Evolutionary conservation across 2,329 filamentous ascomycete genomes (phyloP), one percentile per base, ranked within the genome.

Genomic region (Ascochyta rabiei): DNA sequence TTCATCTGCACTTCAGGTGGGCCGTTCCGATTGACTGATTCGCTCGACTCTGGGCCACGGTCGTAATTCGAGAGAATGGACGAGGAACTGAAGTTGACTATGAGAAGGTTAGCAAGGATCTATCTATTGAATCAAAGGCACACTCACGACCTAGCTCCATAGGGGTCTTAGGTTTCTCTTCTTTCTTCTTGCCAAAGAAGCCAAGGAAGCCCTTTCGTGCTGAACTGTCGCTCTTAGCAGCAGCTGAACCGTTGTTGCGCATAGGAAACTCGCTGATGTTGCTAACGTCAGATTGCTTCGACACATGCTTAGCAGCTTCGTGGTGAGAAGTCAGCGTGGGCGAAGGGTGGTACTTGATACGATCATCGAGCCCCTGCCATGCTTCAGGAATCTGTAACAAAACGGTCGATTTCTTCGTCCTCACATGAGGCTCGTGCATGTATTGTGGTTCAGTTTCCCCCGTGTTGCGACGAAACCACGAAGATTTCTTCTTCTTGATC

Each of bases 1-100:
- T 89, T 96, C 68, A 63, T 67, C 45, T 76, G 91, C 87, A 70
- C 61, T 60, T 78, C 63, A 49, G 71, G 56, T 52, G 73, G 54
- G 46, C 64, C 57, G 41, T 59, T 28, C n/a, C 60, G 69, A 53
- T 52, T 64, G 54, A 43, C 28, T 35, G 86, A 67, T 84, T 89
- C 75, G 82, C 71, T 58, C 76, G 77, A 60, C 9, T 67, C 66
- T 67, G 57, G 51, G 1, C 72, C 74, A 73, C 55, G 72, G 56
- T 76, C 62, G 65, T 75, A 66, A 50, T 60, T 61, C 10, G 70
- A 70, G n/a, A 66, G 46, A 16, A 74, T 63, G 4, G 70, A 69
- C 1, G 71, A 70, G 31, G 66, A 59, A 54, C 68, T 70, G 44
- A 68, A 61, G 48, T 73, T 69, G 23, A 62, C 62, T 57, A 55